phyloP scores from a whole-genome alignment of 2,329 filamentous ascomycete genomes.

The Chalaropsis ovoidea region DNA sequence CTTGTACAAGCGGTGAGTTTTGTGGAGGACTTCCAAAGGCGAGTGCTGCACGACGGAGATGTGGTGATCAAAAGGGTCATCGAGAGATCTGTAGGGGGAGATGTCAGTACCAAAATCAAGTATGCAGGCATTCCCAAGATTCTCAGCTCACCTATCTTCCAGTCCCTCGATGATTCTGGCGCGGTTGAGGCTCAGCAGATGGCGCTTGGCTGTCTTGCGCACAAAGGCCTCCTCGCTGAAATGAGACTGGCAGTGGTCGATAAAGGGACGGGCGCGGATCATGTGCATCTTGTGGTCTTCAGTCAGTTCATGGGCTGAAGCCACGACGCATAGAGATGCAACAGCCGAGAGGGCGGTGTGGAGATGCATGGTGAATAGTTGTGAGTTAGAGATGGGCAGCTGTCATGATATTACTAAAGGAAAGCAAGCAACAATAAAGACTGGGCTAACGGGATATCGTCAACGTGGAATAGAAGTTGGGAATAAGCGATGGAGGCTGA shows the following conservation, averaged over 20 bases:
- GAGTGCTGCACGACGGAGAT: slow-evolving; percentile 18
- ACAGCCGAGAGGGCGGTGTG: slow-evolving; percentile 14
- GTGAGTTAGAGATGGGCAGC: not conserved
- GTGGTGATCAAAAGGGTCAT: slow-evolving; percentile 20
- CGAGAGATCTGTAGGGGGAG: slow-evolving; percentile 20
- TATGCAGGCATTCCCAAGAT: not conserved
- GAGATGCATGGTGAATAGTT: slow-evolving; percentile 22
- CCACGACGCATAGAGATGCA: not conserved
- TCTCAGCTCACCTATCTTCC: slow-evolving; percentile 23
- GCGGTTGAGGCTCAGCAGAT: slow-evolving; percentile 7
- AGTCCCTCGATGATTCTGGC: slow-evolving; percentile 20
- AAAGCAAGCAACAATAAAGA: not conserved
- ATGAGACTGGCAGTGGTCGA: slow-evolving; percentile 26
- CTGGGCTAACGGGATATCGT: not conserved
- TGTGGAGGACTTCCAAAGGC: slow-evolving; percentile 29
- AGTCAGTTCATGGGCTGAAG: slow-evolving; percentile 15
- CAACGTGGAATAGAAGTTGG: not conserved
- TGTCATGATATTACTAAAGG: slow-evolving; percentile 6
- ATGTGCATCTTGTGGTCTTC: slow-evolving; percentile 16
- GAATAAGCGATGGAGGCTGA: not conserved
- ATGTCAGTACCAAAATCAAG: not conserved
- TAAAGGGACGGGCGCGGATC: slow-evolving; percentile 6
- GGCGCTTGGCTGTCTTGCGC: slow-evolving; percentile 25
- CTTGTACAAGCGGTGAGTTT: slow-evolving; percentile 34
- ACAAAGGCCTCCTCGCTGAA: slow-evolving; percentile 23